Evolutionary conservation across 495 filamentous ascomycete species (phyloP), one percentile per base, ranked within the genome.

Genomic region (Cercophora scortea): DNA sequence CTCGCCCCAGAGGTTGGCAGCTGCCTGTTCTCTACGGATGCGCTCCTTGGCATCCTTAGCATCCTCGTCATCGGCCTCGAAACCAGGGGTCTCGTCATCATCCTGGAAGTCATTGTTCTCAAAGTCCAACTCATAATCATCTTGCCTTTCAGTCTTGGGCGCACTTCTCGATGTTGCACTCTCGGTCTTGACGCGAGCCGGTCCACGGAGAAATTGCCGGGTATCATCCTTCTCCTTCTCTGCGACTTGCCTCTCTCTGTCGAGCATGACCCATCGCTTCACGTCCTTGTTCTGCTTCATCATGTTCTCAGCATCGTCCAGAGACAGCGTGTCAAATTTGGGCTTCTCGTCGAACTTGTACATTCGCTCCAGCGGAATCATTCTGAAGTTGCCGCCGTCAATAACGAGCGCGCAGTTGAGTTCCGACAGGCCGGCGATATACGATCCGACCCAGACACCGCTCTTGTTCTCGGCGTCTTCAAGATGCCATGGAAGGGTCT

Each of bases 381-480:
- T 88, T 36, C 84, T 82, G 72, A 95, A 95, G 38, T 78, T 79
- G 0, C 65, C 71, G 0, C 71, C 71, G 19, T 86, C 84, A 16
- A 87, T 77, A 12, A 87, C 75, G 51, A 98, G 81, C 19, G 90
- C 83, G 7, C 87, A 84, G 54, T 80, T 79, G 0, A 79, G 81
- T 42, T 91, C 83, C 0, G 90, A 94, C 45, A 96, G 71, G 19
- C 86, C 85, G 10, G 84, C 84, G 61, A 96, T 86, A 57, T 96
- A 95, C 42, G 84, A 86, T 16, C 92, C 94, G 19, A 91, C 85
- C 90, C 90, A 98, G 2, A 85, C 85, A 56, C 94, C 64, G 1
- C 62, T 87, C 61, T 89, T 94, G 61, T 89, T 87, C 58, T 96
- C 91, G 49, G 90, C 94, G 67, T 98, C 93, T 61, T 98, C 93